A percentile compares a stretch with the other conserved stretches of the same genome.
Conservation (phyloP, 1,284 basidiomycete genomes). For the Sutorius eximius region DNA sequence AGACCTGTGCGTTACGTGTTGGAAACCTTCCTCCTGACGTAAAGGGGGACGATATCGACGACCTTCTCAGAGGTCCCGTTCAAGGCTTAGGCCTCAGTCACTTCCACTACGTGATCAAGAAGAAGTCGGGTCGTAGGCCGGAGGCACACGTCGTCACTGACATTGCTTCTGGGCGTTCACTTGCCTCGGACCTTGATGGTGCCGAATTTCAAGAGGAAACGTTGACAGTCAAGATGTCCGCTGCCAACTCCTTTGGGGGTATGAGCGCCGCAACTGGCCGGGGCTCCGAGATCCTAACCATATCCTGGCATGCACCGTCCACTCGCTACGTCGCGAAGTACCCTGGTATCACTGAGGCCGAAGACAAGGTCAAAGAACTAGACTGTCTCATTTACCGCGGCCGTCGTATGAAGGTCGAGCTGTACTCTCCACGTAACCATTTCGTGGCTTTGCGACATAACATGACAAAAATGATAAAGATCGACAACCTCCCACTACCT, state of each 20-base stretch:
- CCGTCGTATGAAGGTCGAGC: conserved; percentile 42
- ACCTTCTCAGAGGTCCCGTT: conserved; percentile 35
- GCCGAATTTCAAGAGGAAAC: conserved; percentile 43
- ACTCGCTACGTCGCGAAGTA: conserved; percentile 42
- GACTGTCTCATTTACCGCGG: conserved; percentile 37
- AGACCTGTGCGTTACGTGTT: conserved; percentile 46
- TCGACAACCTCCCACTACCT: conserved; percentile 25
- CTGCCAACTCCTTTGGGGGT: conserved; percentile 36
- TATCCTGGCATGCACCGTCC: conserved; percentile 47
- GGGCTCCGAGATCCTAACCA: conserved; percentile 38
- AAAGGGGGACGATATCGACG: conserved; percentile 38
- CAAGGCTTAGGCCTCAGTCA: conserved; percentile 37
- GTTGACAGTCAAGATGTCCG: conserved; percentile 40
- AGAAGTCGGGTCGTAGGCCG: conserved; percentile 5
- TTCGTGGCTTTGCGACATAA: conserved; percentile 23
- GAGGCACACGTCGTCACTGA: conserved; percentile 44
- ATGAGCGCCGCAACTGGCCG: conserved; percentile 39
- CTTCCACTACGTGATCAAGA: conserved; percentile 37
- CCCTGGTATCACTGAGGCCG: conserved; percentile 17
- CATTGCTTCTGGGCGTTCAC: conserved; percentile 36
- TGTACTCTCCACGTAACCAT: conserved; percentile 39
- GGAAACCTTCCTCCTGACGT: conserved; percentile 42
- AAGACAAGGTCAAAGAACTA: conserved; percentile 32
- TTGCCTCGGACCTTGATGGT: conserved; percentile 42
- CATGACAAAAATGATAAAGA: conserved; percentile 31